Base-by-base conservation (phyloP, 2,329 filamentous ascomycete species). In the Paracorniculantispora psalliotae region DNA sequence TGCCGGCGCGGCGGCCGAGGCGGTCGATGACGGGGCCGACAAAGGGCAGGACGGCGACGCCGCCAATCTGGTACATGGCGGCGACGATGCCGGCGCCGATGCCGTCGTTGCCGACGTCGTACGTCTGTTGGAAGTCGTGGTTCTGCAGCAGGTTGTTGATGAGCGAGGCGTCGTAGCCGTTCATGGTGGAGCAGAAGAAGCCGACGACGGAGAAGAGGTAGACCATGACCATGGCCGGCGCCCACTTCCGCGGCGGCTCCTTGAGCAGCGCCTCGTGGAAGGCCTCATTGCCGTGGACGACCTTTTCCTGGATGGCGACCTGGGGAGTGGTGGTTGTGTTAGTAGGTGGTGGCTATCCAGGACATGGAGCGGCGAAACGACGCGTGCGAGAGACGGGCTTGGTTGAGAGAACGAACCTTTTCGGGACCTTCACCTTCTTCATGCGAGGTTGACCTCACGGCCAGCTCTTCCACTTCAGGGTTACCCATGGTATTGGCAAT, bases 201-300 rank as follows among this genome's bases (percentile, higher is more conserved):
- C 76, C 77, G 48, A 80, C 63, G 60, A 79, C 65, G 60, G 76
- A 80, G 65, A 76, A 75, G 56, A 63, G 62, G 61, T 80, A 80
- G 62, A 79, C 68, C 63, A 77, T 62, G 59, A 76, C 54, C 47
- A 77, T 75, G 39, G 68, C 61, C 35, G 61, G 68, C 33, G 73
- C 74, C 67, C 72, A 79, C 47, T 76, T 69, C 37, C 63, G 69
- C 25, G 78, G 75, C 9, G 79, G 77, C 65, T 84, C 81, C 69
- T 79, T 78, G 65, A 81, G 66, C 68, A 79, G 74, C 23, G 82
- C 82, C 68, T 84, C 78, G 63, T 79, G 77, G 69, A 78, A 83
- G 52, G 80, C 79, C 63, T 81, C 79, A 63, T 77, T 78, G 61
- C 81, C 81, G 25, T 67, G 73, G 64, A 83, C 73, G 59, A 80